A percentile compares a stretch with the other conserved stretches of the same genome.
phyloP scores from a whole-genome alignment of 202 grass and related monocot genomes.

The Hordeum pubiflorum region DNA sequence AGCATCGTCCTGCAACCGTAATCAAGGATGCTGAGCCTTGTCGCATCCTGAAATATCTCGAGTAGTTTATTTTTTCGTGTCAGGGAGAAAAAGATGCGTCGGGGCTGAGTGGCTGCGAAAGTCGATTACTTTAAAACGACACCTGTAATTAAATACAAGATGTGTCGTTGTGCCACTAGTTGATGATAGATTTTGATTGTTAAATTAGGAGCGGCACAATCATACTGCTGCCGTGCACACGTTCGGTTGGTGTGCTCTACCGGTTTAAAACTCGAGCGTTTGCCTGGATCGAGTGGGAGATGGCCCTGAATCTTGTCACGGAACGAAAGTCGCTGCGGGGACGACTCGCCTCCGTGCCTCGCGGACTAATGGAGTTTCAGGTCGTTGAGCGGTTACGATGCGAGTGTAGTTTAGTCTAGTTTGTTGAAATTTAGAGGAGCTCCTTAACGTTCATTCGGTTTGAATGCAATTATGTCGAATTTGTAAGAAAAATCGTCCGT shows the following conservation, averaged over 20 bases:
- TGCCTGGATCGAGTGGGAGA: not conserved
- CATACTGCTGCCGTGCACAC: not conserved
- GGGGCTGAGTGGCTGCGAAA: not conserved
- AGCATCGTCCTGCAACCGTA: not conserved
- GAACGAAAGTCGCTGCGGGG: not conserved
- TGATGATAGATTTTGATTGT: not conserved
- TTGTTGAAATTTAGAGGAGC: too few species aligned
- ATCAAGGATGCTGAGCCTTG: slow-evolving; percentile 9
- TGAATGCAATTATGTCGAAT: too few species aligned
- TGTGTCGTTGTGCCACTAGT: slow-evolving; percentile 9
- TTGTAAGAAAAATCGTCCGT: too few species aligned
- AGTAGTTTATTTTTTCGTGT: not conserved
- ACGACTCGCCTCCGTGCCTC: too few species aligned
- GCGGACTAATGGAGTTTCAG: too few species aligned
- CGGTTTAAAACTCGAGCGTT: slow-evolving; percentile 2
- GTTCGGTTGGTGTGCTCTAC: not conserved
- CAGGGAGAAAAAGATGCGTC: not conserved
- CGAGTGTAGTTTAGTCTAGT: too few species aligned
- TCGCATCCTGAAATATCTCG: not conserved
- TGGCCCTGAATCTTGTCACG: not conserved
- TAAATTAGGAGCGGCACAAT: not conserved
- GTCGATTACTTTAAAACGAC: not conserved
- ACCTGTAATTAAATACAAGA: not conserved
- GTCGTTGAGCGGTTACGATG: too few species aligned
- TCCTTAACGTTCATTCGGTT: too few species aligned